phyloP scores from a whole-genome alignment of 805 yeast species.

The Kregervanrija fluxuum region DNA sequence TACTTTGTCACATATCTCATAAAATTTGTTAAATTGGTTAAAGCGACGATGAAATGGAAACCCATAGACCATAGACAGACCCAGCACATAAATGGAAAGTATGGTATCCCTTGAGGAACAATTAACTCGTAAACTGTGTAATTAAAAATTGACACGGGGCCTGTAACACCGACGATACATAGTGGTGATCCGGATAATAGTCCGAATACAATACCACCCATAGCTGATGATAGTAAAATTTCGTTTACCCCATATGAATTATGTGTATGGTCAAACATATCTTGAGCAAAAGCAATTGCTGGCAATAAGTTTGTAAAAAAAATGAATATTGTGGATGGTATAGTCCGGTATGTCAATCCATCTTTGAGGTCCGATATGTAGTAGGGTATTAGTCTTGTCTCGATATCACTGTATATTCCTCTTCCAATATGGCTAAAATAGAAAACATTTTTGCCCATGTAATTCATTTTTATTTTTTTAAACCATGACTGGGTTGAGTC shows the following conservation, averaged over 20 bases:
- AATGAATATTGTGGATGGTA: slow-evolving; percentile 77
- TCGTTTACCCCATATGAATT: slow-evolving; percentile 90
- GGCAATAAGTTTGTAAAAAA: slow-evolving; percentile 89
- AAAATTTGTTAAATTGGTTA: slow-evolving; percentile 58
- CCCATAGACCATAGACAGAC: slow-evolving; percentile 85
- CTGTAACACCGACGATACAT: slow-evolving; percentile 95
- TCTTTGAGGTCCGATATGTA: slow-evolving; percentile 77
- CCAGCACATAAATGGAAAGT: slow-evolving; percentile 95
- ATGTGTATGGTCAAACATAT: slow-evolving; percentile 88
- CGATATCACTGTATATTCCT: slow-evolving; percentile 50
- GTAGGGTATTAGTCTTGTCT: slow-evolving; percentile 46
- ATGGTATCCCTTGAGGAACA: slow-evolving; percentile 42
- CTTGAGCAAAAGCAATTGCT: slow-evolving; percentile 94
- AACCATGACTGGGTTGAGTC: slow-evolving; percentile 1
- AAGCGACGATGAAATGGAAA: slow-evolving; percentile 67
- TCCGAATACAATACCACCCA: slow-evolving; percentile 89
- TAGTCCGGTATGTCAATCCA: slow-evolving; percentile 76
- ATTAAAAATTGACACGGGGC: slow-evolving; percentile 88
- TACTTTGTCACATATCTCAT: slow-evolving; percentile 68
- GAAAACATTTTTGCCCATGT: slow-evolving; percentile 14
- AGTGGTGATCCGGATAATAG: slow-evolving; percentile 83
- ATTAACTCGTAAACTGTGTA: slow-evolving; percentile 80
- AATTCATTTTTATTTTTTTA: slow-evolving; percentile 1
- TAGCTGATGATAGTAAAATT: slow-evolving; percentile 71
- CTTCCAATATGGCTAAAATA: slow-evolving; percentile 28